These are phyloP conservation scores for Magnolia kwangsiensis DNA, from an alignment of 164 flowering plant species.

Conservation along the genomic window DNA sequence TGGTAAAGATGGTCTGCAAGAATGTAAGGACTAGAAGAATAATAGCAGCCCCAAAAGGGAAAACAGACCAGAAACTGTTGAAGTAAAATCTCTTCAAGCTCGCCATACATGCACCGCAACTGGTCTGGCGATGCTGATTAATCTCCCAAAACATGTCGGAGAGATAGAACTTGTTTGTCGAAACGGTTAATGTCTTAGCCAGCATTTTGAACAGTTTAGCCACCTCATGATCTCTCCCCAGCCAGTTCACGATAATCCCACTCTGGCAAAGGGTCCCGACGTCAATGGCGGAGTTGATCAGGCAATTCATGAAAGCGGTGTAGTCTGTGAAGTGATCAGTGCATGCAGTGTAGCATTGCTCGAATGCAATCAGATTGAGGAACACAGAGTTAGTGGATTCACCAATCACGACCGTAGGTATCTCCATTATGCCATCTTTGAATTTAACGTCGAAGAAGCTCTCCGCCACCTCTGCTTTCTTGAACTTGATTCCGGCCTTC, in stretches of 20 bases:
- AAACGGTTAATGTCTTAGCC: not conserved
- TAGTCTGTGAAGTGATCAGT: slow-evolving; percentile 12
- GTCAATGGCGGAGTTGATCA: slow-evolving; percentile 20
- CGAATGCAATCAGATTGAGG: not conserved
- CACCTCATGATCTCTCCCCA: slow-evolving; percentile 15
- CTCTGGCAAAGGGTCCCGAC: slow-evolving; percentile 5
- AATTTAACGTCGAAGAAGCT: not conserved
- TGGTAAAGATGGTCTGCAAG: slow-evolving; percentile 13
- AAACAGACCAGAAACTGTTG: not conserved
- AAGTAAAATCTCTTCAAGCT: slow-evolving; percentile 5
- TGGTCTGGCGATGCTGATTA: slow-evolving; percentile 8
- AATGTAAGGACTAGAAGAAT: slow-evolving; percentile 18
- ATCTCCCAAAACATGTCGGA: slow-evolving; percentile 11
- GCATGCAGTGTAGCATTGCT: not conserved
- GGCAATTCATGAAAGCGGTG: slow-evolving; percentile 21
- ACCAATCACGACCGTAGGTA: not conserved
- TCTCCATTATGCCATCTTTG: not conserved
- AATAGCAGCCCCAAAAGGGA: slow-evolving; percentile 5
- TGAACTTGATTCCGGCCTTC: not conserved
- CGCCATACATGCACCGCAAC: not conserved
- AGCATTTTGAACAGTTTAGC: slow-evolving; percentile 15
- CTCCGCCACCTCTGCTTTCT: not conserved
- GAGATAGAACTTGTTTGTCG: slow-evolving; percentile 6
- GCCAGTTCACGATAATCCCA: slow-evolving; percentile 11
- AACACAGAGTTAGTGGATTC: not conserved